Base-by-base conservation (phyloP, 495 filamentous ascomycete genomes). In the Penicillium silybi region DNA sequence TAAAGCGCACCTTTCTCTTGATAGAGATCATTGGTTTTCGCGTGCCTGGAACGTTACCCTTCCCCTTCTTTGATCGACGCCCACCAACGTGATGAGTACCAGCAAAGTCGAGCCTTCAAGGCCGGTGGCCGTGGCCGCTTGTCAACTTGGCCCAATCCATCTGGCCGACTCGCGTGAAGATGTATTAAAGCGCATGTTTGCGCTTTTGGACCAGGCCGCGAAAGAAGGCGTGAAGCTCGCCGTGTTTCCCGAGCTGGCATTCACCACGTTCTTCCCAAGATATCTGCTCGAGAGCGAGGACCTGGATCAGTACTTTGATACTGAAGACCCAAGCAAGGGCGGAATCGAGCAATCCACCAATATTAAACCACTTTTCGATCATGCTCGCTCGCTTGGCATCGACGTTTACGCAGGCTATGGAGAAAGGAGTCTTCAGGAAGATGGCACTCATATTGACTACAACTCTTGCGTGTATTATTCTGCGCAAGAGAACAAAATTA, bases 231-330 rank as follows among this genome's bases (percentile, higher is more conserved):
- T 69, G 23, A 58, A 75, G 50, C 42, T 77, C 0, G 73, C 76
- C 15, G 64, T 79, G 34, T 79, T 73, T 54, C 76, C 76, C 6
- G 76, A 79, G 49, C 63, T 65, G 41, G 67, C 73, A 35, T 68
- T 77, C 56, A 77, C 73, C 10, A 79, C 74, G 1, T 79, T 79
- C 66, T 77, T 77, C 56, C 76, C 76, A 1, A 67, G 74, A 44
- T 66, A 75, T 47, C 56, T 75, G 25, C 43, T 60, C 32, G 57
- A 66, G 22, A 59, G 59, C 29, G 41, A 61, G 18, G 68, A 76
- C 26, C 56, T 78, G 2, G 73, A 72, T 46, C 42, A 52, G 11
- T 78, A 63, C 58, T 77, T 78, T 53, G 75, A 78, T 48, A 63
- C 71, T 52, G 70, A 58, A 29, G 69, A 76, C 46, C 42, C 50